These are phyloP conservation scores for Cardamine occulta DNA, from an alignment of 345 rosid genomes.

Conservation along the genomic window DNA sequence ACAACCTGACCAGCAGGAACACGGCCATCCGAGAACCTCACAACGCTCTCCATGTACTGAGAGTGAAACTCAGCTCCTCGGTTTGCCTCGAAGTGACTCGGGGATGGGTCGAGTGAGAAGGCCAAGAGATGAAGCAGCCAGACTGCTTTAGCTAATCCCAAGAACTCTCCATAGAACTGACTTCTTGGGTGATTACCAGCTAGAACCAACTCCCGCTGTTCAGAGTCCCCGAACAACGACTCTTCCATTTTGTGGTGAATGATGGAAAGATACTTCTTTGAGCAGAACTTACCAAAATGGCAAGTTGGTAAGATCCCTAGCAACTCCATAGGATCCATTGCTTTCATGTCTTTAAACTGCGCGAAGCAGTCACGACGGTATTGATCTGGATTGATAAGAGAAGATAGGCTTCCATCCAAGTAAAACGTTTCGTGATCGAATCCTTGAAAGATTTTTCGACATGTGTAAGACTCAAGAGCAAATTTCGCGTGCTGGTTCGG, in stretches of 20 bases:
- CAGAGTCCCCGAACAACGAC: constrained; percentile 84
- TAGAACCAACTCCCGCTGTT: constrained; percentile 65
- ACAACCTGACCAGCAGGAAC: constrained; percentile 76
- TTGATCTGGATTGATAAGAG: constrained; percentile 79
- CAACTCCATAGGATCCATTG: constrained; percentile 90
- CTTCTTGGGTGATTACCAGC: constrained; percentile 83
- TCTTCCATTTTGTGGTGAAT: constrained; percentile 95
- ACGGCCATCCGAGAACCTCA: constrained; percentile 60
- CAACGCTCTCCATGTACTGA: constrained; percentile 85
- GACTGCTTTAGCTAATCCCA: constrained; percentile 76
- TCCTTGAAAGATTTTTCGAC: constrained; percentile 76
- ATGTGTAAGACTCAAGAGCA: constrained; percentile 80
- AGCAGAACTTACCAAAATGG: constrained; percentile 86
- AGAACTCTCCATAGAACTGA: constrained; percentile 81
- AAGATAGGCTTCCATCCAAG: constrained; percentile 88
- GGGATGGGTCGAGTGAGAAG: constrained; percentile 84
- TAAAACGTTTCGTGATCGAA: constrained; percentile 94
- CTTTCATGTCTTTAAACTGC: constrained; percentile 87
- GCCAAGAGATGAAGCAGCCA: constrained; percentile 97
- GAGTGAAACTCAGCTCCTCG: constrained; percentile 83
- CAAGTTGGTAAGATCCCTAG: constrained; percentile 87
- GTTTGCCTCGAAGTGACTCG: constrained; percentile 83
- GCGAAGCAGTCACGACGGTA: constrained; percentile 84
- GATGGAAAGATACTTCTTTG: constrained; percentile 76
- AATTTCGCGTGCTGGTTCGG: constrained; percentile 79